Base-by-base conservation (phyloP, 257 asterid genomes). In the Solanum microdontum region DNA sequence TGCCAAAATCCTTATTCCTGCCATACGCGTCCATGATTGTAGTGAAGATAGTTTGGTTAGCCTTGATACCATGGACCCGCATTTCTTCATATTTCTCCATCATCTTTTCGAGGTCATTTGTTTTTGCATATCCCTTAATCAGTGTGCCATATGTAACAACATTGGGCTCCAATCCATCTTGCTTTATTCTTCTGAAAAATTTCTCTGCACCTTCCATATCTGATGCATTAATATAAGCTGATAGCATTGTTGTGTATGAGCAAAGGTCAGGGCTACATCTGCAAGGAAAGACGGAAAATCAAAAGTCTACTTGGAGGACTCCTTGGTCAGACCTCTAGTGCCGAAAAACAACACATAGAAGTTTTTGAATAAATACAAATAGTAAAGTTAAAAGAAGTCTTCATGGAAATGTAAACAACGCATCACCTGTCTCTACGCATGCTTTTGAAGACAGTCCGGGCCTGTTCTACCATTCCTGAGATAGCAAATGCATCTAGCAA, bases 401-500 rank as follows among this genome's bases (percentile, higher is more conserved):
- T 77, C 85, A 5, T 33, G 88, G 26, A 77, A 82, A 37, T 26
- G 80, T 30, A 30, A 51, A 51, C 73, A 62, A 72, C 39, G 76
- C 24, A 39, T 88, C 60, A 95, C 99, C 97, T 92, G 94, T 97
- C 98, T 88, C 99, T 94, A 87, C 98, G 92, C 99, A 97, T 97
- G 96, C 99, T 95, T 93, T 97, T 95, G 92, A 97, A 97, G 88
- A 97, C 98, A 33, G 86, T 77, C 26, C 93, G 93, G 37, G 99
- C 98, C 90, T 94, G 99, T 88, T 97, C 99, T 69, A 94, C 98
- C 99, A 97, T 97, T 87, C 99, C 99, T 26, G 98, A 95, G 87
- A 95, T 93, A n/a, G 99, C 98, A 93, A 97, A 97, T 77, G 99
- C 98, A 91, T 97, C 99, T 40, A 97, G 98, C 95, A 97, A 92